Evolutionary conservation across 306 rosid species (phyloP), one percentile per base, ranked within the genome.

Genomic region (Ziziphus jujuba): DNA sequence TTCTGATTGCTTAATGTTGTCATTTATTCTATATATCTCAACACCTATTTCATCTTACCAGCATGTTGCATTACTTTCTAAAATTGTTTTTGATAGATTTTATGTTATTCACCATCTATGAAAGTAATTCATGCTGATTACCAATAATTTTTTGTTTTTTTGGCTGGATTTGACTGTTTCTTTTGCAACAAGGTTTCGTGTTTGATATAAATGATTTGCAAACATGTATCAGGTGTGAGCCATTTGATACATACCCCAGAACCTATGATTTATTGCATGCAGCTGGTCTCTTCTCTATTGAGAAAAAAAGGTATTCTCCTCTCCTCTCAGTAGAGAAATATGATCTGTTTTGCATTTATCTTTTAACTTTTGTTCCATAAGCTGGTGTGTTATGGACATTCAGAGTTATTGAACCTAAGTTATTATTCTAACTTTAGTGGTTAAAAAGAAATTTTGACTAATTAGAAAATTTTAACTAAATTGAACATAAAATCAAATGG

Each of bases 241-340:
- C 99, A 45, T 90, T 93, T 73, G 99, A 93, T 79, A 88, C 97
- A 40, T 93, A 93, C 74, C 99, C 99, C 7, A 89, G 99, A 79
- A 93, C 99, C 19, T 93, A 90, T 45, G 99, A 93, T 82, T 76
- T 93, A 36, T 76, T 93, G 79, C 96, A 93, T 80, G 99, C 97
- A 7, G 84, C 95, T 25, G 72, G 79, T 73, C 89, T 95, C 56
- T 90, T 95, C 69, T 86, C 96, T 31, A 38, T 81, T 12, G 97
- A 90, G 85, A 82, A 58, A 71, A 95, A 88, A 84, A 86, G 99
- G 99, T 93, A 86, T 72, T 35, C 45, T 59, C 20, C 36, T 44
- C 25, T 11, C 52, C 23, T 38, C 65, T 2, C 9, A 33, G 50
- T 63, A 19, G 7, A 64, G 23, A 24, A 50, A n/a, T 59, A 2